phyloP scores from a whole-genome alignment of 768 basidiomycete genomes.

The Pisolithus orientalis region DNA sequence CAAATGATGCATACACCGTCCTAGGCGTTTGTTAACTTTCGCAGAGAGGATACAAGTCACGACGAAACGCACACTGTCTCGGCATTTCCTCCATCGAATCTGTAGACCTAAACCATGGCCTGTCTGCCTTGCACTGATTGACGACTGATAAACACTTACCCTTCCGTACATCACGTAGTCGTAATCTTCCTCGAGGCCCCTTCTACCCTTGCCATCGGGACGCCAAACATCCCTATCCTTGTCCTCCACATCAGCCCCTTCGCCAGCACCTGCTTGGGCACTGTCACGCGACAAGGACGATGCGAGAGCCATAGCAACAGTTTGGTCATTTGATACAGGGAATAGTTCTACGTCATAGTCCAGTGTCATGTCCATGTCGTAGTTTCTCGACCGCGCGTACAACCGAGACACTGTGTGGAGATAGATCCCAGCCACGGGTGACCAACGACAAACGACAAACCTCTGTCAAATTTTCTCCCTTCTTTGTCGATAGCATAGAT shows the following conservation, averaged over 20 bases:
- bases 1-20: conserved; percentile 94
- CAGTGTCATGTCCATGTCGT: conserved; percentile 86
- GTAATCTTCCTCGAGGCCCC: conserved; percentile 89
- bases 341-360: conserved; percentile 95
- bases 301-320: conserved; percentile 81
- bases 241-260: conserved; percentile 52
- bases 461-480: conserved; percentile 97
- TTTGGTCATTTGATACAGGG: conserved; percentile 59
- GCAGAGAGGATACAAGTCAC: neutral
- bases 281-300: conserved; percentile 62
- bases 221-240: conserved; percentile 79
- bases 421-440: conserved; percentile 3
- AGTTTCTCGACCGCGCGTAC: conserved; percentile 83
- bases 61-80: conserved; percentile 74
- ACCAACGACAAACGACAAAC: conserved; percentile 32
- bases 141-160: conserved; percentile 36
- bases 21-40: conserved; percentile 34
- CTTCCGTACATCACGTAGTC: conserved; percentile 99
- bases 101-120: conserved; percentile 67
- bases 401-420: conserved; percentile 77
- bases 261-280: conserved; percentile 40
- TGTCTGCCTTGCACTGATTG: conserved; percentile 1
- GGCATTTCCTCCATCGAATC: conserved; percentile 81
- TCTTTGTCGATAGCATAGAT: conserved; percentile 82
- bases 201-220: conserved; percentile 74